Percentiles rank a stretch among this genome's conserved stretches.
These are phyloP conservation scores for Colletotrichum orbiculare DNA, from an alignment of 2,329 filamentous ascomycete species.

Conservation along the genomic window DNA sequence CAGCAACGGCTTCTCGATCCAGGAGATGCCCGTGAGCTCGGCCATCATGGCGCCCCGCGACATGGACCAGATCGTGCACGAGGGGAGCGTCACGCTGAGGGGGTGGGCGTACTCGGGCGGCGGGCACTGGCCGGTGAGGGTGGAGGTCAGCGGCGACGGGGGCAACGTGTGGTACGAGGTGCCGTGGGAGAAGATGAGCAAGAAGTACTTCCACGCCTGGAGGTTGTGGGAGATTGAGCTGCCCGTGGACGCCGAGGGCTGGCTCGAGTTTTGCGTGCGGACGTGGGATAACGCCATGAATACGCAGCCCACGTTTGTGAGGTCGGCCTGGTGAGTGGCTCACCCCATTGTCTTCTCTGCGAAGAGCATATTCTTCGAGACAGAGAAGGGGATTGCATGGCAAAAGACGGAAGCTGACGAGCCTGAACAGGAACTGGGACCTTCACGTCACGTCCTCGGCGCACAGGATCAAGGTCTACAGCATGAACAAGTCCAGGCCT, in stretches of 20 bases:
- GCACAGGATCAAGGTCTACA: slow-evolving; percentile 71
- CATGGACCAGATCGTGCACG: slow-evolving; percentile 69
- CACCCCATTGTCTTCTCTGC: neutral
- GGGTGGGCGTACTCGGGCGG: slow-evolving; percentile 69
- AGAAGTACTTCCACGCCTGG: slow-evolving; percentile 74
- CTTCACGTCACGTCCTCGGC: slow-evolving; percentile 72
- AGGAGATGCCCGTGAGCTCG: slow-evolving; percentile 76
- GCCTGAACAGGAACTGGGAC: slow-evolving; percentile 68
- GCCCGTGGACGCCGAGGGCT: slow-evolving; percentile 71
- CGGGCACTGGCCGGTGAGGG: slow-evolving; percentile 69
- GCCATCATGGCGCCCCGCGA: slow-evolving; percentile 73
- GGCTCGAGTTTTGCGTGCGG: slow-evolving; percentile 67
- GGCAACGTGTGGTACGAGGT: slow-evolving; percentile 74
- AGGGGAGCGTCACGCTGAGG: slow-evolving; percentile 65
- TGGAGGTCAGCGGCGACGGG: slow-evolving; percentile 72
- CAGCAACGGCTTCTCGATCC: slow-evolving; percentile 72
- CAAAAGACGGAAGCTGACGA: neutral
- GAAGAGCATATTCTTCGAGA: too few species aligned
- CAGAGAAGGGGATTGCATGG: too few species aligned
- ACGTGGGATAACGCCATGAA: slow-evolving; percentile 73
- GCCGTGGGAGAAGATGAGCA: slow-evolving; percentile 67
- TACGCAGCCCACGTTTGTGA: slow-evolving; percentile 66
- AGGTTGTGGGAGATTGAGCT: slow-evolving; percentile 71
- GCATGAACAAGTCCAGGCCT: slow-evolving; percentile 65
- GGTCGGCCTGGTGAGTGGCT: slow-evolving; percentile 40